phyloP scores from a whole-genome alignment of 2,329 filamentous ascomycete species.

The Cytospora schulzeri region DNA sequence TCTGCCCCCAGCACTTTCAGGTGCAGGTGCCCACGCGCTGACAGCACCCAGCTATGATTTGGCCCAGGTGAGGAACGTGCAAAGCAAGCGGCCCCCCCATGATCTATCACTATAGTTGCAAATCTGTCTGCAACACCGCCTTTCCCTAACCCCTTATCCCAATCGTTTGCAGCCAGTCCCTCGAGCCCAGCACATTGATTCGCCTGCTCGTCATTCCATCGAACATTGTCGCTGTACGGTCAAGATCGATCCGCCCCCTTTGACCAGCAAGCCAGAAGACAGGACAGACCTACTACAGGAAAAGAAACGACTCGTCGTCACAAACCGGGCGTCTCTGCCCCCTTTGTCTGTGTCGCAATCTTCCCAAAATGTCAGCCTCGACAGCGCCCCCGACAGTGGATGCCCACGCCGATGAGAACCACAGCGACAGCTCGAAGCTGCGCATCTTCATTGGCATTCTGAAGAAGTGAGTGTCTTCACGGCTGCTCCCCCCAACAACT shows the following conservation, averaged over 20 bases:
- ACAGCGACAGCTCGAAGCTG: constrained; percentile 84
- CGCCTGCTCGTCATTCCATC: not conserved
- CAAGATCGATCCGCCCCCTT: not conserved
- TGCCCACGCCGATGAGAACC: constrained; percentile 46
- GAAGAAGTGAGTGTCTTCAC: constrained; percentile 69
- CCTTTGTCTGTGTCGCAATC: constrained; percentile 9
- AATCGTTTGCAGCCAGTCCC: not conserved
- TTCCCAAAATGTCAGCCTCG: constrained; percentile 40
- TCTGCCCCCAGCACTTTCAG: too few species aligned
- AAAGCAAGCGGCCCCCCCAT: constrained; percentile 1
- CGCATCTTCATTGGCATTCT: constrained; percentile 86
- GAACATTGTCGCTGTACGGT: not conserved
- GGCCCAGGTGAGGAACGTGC: constrained; percentile 5
- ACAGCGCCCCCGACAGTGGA: constrained; percentile 25
- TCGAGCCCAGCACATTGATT: constrained; percentile 8
- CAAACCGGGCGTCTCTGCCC: constrained; percentile 20
- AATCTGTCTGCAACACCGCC: constrained; percentile 23
- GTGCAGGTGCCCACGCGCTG: not conserved
- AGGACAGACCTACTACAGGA: constrained; percentile 1
- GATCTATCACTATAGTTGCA: constrained; percentile 1
- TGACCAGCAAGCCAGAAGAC: constrained; percentile 2
- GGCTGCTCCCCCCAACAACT: not conserved
- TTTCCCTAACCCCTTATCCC: constrained; percentile 20
- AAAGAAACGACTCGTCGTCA: constrained; percentile 9
- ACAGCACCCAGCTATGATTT: constrained; percentile 1